Evolutionary conservation across 805 yeast species (phyloP), one percentile per base, ranked within the genome.

Genomic region (Zygotorulaspora sp.): DNA sequence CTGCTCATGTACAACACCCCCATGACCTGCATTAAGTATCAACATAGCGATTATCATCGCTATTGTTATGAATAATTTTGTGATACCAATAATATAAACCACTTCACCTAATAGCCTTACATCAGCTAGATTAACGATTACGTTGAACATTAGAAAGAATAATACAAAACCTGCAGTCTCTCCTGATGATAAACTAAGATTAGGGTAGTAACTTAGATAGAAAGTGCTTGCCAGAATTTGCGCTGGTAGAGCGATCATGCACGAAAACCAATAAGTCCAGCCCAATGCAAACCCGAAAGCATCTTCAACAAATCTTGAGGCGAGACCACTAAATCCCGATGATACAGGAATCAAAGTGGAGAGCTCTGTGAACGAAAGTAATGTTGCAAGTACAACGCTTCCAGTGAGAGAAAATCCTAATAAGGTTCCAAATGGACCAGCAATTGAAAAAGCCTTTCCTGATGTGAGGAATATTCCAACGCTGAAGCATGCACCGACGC

Each of bases 41-140:
- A 83, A 69, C 81, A 82, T 79, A 16, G 77, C 67, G 15, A 83
- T 66, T 41, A 83, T 74, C 59, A 79, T 65, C 9, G 68, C 63
- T 3, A 79, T 52, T 2, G 80, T 66, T 10, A 77, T 57, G 2
- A 77, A 27, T 12, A 84, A 65, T 48, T 83, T 83, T 37, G 77
- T 48, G 11, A 79, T 52, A 6, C 85, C 77, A 8, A 80, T 70
- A 33, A 72, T 61, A 50, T 79, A 83, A 47, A 83, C 87, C 20
- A 83, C 63, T 48, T 84, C 90, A 0, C 92, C 94, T 57, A 80
- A 80, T 2, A 80, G 69, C 33, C 83, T 67, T 4, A 83, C 87
- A 55, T 81, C 86, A 37, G 81, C 63, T 36, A 85, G 59, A 52
- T 83, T 84, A 34, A 78, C 66, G 2, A 62, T 37, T 1, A 77